Base-by-base conservation (phyloP, 2,329 filamentous ascomycete species). In the Trichoderma atrobrunneum region DNA sequence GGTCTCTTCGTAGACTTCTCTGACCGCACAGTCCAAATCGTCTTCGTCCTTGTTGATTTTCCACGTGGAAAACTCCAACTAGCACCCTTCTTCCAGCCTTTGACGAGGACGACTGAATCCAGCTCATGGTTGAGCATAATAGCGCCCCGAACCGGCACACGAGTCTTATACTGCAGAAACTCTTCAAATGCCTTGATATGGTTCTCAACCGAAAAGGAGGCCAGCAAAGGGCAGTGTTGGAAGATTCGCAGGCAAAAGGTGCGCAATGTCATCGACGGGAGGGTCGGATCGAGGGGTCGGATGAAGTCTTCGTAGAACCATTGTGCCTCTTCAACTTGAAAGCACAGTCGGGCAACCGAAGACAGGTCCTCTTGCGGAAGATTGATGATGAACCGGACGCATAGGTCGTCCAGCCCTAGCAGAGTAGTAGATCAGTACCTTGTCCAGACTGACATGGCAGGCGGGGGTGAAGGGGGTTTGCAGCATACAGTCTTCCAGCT, bases 221-320 rank as follows among this genome's bases (percentile, higher is more conserved):
- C 92, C 72, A 98, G 90, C 24, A 98, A 87, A 36, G 96, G 96
- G 77, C 95, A 98, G 80, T 98, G 95, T 77, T 95, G 91, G 81
- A 98, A 98, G 77, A 99, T 97, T 76, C 92, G 90, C 73, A 97
- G 86, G 77, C 93, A 95, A 82, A 99, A 99, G 66, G 87, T 90
- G 76, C 93, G 91, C 39, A 99, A 87, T 60, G 91, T 90, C 86
- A 98, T 92, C 70, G 92, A 94, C 5, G 96, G 96, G 12, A 99
- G 87, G 51, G 88, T 88, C 67, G 94, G 91, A 82, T 98, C 93
- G 75, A 96, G 86, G 51, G 95, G 95, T 62, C 96, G 93, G 81
- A 99, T 94, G 80, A 99, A 99, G 83, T 99, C 96, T 86, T 99
- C 96, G 89, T 99, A 99, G 84, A 97, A 99, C 96, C 96, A 99